Evolutionary conservation across 345 rosid species (phyloP).

Genomic region (Corymbia maculata): DNA sequence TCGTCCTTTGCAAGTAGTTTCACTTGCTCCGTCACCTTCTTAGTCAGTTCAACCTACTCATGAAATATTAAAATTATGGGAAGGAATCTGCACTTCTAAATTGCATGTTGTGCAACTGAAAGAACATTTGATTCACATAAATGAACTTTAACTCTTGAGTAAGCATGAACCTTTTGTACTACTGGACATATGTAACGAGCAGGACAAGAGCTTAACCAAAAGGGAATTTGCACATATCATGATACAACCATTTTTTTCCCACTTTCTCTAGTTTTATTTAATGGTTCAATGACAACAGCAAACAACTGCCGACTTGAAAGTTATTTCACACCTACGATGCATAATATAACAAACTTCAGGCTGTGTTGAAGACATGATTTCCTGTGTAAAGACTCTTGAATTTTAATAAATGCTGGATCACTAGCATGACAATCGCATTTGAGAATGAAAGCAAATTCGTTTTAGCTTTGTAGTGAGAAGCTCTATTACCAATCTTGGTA

Average conservation of each 20-base stretch:
- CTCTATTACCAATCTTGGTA: slow-evolving; percentile 57
- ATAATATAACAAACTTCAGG: not conserved
- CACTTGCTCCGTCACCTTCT: slow-evolving; percentile 94
- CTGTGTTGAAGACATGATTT: not conserved
- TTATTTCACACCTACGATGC: not conserved
- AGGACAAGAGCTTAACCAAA: not conserved
- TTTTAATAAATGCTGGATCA: not conserved
- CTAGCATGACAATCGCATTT: not conserved
- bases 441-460: not conserved
- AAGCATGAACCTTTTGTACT: not conserved
- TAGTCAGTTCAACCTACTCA: slow-evolving; percentile 63
- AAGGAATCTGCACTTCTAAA: not conserved
- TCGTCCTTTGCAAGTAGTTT: slow-evolving; percentile 82
- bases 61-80: not conserved
- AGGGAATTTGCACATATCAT: not conserved
- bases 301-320: not conserved
- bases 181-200: not conserved
- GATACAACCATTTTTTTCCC: not conserved
- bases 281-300: not conserved
- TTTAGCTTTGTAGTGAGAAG: not conserved
- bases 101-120: not conserved
- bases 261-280: not conserved
- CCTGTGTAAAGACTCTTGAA: not conserved
- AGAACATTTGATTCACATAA: not conserved
- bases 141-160: not conserved